Conservation (phyloP, 345 rosid species). For the Odontarrhena argentea region DNA sequence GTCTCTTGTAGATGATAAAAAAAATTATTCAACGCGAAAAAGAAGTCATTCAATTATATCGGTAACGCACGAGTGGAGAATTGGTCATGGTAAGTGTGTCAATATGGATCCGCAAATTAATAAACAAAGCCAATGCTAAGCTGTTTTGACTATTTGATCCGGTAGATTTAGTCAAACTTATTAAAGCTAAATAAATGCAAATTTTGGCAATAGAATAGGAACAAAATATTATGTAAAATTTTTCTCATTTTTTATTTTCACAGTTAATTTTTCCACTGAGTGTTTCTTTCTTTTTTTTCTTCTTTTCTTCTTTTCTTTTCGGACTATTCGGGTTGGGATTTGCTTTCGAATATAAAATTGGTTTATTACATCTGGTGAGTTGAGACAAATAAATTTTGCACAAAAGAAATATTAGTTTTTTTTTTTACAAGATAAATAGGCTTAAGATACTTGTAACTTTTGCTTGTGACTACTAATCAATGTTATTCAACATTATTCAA, state of each 20-base stretch:
- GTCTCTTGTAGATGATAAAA: neutral
- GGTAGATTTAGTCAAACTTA: slow-evolving; percentile 13
- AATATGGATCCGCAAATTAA: neutral
- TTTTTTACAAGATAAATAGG: too few relatives aligned
- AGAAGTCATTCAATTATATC: neutral
- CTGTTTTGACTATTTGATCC: neutral
- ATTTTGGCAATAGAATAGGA: neutral
- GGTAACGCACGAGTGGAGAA: neutral
- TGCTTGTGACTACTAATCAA: neutral
- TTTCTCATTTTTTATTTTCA: neutral
- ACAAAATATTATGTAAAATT: neutral
- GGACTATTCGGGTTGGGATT: too few relatives aligned
- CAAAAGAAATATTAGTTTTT: too few relatives aligned
- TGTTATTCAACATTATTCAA: neutral
- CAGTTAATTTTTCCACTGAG: neutral
- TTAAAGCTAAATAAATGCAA: too few relatives aligned
- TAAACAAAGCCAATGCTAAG: neutral
- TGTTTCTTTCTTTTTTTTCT: too few relatives aligned
- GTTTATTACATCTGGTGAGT: too few relatives aligned
- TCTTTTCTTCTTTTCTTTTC: too few relatives aligned
- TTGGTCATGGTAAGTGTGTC: slow-evolving; percentile 12
- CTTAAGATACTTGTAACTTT: too few relatives aligned
- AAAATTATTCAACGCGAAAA: neutral
- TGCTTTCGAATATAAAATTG: too few relatives aligned
- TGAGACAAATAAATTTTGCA: too few relatives aligned